Evolutionary conservation across 306 rosid species (phyloP).

Genomic region (Mucuna pruriens): DNA sequence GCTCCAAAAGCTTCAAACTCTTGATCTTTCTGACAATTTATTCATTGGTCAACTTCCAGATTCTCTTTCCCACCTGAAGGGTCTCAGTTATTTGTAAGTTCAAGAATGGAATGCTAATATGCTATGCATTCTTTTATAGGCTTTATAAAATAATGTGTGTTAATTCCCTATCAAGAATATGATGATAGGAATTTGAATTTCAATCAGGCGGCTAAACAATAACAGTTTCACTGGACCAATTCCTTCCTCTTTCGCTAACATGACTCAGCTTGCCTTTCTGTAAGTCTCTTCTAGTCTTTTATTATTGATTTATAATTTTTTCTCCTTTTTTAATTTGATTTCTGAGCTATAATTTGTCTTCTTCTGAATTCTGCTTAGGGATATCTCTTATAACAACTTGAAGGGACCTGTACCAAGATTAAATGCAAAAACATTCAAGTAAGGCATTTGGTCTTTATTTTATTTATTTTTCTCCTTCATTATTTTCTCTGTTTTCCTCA

Average conservation of each 20-base stretch:
- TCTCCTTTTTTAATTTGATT: not conserved
- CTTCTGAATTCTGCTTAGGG: constrained; percentile 58
- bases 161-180: constrained; percentile 22
- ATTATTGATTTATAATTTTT: not conserved
- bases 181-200: constrained; percentile 46
- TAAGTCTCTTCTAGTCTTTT: constrained; percentile 48
- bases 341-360: constrained; percentile 10
- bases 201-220: constrained; percentile 80
- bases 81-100: constrained; percentile 86
- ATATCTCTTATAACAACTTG: constrained; percentile 81
- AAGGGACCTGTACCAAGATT: constrained; percentile 81
- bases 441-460: constrained; percentile 39
- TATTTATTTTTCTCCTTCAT: not conserved
- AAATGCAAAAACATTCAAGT: constrained; percentile 83
- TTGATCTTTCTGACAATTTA: constrained; percentile 85
- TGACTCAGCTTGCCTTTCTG: constrained; percentile 79
- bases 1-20: constrained; percentile 76
- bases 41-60: constrained; percentile 79
- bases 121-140: not conserved
- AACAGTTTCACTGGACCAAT: constrained; percentile 77
- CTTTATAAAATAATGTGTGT: not conserved
- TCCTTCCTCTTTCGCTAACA: constrained; percentile 83
- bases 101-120: not conserved
- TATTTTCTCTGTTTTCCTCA: not conserved
- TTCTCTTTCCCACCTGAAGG: constrained; percentile 64